Conservation (phyloP, 306 rosid species). For the Quercus rubra region DNA sequence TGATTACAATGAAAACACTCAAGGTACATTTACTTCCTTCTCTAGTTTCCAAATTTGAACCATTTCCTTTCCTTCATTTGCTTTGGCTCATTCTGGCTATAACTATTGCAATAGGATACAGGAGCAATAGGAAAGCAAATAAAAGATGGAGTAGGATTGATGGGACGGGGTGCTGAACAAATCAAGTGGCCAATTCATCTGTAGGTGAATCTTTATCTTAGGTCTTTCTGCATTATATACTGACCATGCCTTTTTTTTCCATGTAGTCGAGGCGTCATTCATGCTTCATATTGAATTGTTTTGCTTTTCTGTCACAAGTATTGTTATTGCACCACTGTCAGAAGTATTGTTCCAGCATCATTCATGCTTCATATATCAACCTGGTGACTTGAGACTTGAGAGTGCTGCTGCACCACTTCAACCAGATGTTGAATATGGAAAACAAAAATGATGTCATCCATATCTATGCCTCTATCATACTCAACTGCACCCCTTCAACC, state of each 20-base stretch:
- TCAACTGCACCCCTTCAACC: background rate
- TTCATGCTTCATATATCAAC: background rate
- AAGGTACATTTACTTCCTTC: constrained; percentile 54
- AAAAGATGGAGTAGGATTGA: constrained; percentile 84
- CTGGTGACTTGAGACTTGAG: background rate
- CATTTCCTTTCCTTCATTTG: constrained; percentile 21
- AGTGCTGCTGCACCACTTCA: background rate
- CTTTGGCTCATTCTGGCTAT: constrained; percentile 26
- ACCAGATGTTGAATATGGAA: background rate
- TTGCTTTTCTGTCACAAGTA: background rate
- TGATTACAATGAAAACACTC: constrained; percentile 90
- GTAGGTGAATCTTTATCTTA: constrained; percentile 52
- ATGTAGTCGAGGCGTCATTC: background rate
- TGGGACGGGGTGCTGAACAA: constrained; percentile 95
- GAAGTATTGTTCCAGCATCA: background rate
- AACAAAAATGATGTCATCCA: background rate
- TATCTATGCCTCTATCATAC: too few species aligned
- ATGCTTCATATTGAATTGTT: constrained; percentile 5
- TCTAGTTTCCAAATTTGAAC: constrained; percentile 13
- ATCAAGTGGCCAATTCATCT: constrained; percentile 89
- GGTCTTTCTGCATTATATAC: constrained; percentile 11
- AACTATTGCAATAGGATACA: constrained; percentile 61
- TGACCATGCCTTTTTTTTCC: constrained; percentile 5
- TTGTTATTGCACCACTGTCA: background rate
- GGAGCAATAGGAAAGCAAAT: constrained; percentile 90